phyloP scores from a whole-genome alignment of 148 eudicot genomes.

The Arctostaphylos glauca region DNA sequence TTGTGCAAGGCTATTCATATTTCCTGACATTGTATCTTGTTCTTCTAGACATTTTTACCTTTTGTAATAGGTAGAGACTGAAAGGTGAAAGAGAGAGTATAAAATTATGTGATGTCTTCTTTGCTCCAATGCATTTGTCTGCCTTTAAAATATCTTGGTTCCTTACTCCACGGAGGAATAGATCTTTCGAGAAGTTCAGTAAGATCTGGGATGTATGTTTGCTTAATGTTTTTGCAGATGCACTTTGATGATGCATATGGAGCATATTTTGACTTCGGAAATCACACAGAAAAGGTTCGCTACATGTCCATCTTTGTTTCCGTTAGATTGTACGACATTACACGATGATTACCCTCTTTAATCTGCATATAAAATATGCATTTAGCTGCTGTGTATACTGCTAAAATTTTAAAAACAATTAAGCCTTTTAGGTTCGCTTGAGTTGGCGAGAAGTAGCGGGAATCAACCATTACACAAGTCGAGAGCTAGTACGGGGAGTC shows the following conservation, averaged over 20 bases:
- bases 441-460: conserved; percentile 50
- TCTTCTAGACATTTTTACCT: neutral
- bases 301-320: neutral
- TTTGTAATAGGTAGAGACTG: conserved; percentile 3
- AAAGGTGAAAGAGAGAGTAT: neutral
- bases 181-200: conserved; percentile 3
- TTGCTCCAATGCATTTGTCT: neutral
- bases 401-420: neutral
- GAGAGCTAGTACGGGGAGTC: conserved; percentile 80
- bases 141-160: neutral
- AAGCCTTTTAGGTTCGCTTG: conserved; percentile 62
- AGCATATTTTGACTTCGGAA: conserved; percentile 91
- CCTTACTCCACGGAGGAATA: neutral
- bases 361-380: neutral
- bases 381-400: neutral
- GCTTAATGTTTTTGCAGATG: conserved; percentile 49
- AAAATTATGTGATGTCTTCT: neutral
- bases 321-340: neutral
- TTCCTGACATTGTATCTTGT: neutral
- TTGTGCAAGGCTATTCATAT: conserved; percentile 17
- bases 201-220: neutral
- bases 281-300: conserved; percentile 88
- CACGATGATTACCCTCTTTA: neutral
- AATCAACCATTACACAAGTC: conserved; percentile 50
- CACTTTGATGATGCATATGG: conserved; percentile 74